Percentiles rank a stretch among this genome's conserved stretches.
These are phyloP conservation scores for Ustilago nuda DNA, from an alignment of 1,284 basidiomycete species.

Conservation along the genomic window DNA sequence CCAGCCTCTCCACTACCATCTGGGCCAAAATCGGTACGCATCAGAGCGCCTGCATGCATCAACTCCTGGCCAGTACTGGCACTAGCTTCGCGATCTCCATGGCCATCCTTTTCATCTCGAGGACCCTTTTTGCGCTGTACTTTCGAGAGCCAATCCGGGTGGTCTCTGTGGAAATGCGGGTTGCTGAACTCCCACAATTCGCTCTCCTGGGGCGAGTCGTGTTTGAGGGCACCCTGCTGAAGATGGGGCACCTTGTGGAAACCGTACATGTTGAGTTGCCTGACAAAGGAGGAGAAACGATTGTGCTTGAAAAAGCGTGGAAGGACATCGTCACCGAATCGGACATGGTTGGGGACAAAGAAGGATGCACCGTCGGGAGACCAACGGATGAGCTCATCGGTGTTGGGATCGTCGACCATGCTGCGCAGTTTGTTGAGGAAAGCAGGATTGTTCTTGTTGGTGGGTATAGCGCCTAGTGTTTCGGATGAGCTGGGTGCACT, in stretches of 20 bases:
- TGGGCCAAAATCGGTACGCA: slow-evolving; percentile 48
- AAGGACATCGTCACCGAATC: slow-evolving; percentile 81
- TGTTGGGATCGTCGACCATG: slow-evolving; percentile 88
- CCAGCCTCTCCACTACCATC: slow-evolving; percentile 23
- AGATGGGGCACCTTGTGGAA: slow-evolving; percentile 77
- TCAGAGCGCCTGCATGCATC: slow-evolving; percentile 50
- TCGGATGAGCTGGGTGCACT: slow-evolving; percentile 18
- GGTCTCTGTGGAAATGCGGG: slow-evolving; percentile 86
- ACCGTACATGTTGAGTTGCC: slow-evolving; percentile 83
- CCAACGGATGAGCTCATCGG: slow-evolving; percentile 88
- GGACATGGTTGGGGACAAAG: slow-evolving; percentile 92
- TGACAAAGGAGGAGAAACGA: slow-evolving; percentile 87
- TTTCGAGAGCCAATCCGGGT: slow-evolving; percentile 88
- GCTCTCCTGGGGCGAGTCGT: slow-evolving; percentile 73
- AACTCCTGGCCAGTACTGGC: slow-evolving; percentile 34
- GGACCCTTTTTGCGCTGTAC: slow-evolving; percentile 77
- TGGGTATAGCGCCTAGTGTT: slow-evolving; percentile 42
- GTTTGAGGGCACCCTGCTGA: slow-evolving; percentile 86
- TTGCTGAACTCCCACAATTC: slow-evolving; percentile 96
- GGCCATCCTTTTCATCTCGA: slow-evolving; percentile 68
- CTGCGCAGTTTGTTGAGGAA: slow-evolving; percentile 90
- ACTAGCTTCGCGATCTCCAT: slow-evolving; percentile 24
- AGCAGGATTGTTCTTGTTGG: slow-evolving; percentile 75
- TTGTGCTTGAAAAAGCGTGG: slow-evolving; percentile 70
- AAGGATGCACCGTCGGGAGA: slow-evolving; percentile 88